Evolutionary conservation across 208 protist genomes (phyloP), one percentile per base, ranked within the genome.

Genomic region (Leishmania aethiopica): DNA sequence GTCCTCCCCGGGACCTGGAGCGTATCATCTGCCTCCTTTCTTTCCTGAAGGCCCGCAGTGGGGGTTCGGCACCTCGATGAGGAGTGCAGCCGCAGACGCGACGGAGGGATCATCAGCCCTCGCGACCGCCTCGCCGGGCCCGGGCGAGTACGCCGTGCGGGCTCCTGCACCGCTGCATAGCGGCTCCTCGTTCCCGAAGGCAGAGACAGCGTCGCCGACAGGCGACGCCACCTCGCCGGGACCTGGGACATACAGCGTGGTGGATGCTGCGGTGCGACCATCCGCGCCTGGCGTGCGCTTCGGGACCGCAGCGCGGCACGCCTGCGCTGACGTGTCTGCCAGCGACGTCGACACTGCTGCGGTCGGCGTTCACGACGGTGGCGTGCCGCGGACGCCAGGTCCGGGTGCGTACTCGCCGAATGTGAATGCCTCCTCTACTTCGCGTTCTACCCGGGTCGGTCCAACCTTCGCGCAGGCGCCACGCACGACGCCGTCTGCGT

Each of bases 371-470:
- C 72, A 22, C 5, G 73, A 45, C 59, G 77, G 47, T 1, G 72
- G 28, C 67, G 28, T 40, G 57, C 13, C 53, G 75, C 32, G 25
- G 75, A 47, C 47, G 32, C 91, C 89, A 25, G 91, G 91, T 1
- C 91, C 91, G 5, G 91, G 89, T 3, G 82, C 87, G 6, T 94
- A 94, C 82, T 60, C 84, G 49, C 88, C 90, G 32, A 81, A 78
- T 79, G 69, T 79, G 22, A 37, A 81, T 49, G 77, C 77, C 37
- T 75, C 77, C 17, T 82, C 82, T 3, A 47, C 35, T 0, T 55
- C 81, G 22, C 64, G 84, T 25, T 79, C 70, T 19, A 71, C 42
- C 32, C n/a, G 71, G 10, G 35, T 71, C 11, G 84, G 79, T 1
- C 81, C 82, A 8, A 80, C 83, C 22, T 93, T 93, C 71, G 67